Evolutionary conservation across 2,329 filamentous ascomycete genomes (phyloP).

Genomic region (Beauveria varroae): DNA sequence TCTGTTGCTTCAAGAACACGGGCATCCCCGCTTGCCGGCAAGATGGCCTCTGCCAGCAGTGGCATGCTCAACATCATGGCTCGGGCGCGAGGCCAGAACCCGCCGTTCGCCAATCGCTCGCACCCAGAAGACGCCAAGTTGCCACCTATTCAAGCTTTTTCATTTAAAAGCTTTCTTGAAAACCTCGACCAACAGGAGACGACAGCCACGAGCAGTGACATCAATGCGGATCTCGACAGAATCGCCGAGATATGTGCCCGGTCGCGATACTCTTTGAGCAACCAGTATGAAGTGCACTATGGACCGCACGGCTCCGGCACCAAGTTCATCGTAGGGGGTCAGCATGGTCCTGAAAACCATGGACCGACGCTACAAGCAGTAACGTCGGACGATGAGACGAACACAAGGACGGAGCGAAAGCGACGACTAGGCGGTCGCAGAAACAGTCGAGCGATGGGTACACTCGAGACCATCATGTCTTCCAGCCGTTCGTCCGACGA

Average conservation of each 20-base stretch:
- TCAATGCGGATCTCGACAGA: constrained; percentile 52
- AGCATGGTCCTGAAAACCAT: constrained; percentile 20
- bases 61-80: constrained; percentile 33
- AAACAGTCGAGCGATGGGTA: constrained; percentile 51
- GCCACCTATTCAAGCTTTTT: constrained; percentile 56
- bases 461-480: constrained; percentile 59
- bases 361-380: constrained; percentile 52
- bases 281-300: constrained; percentile 60
- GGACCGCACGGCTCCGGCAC: constrained; percentile 53
- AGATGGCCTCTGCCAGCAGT: constrained; percentile 26
- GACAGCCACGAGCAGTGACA: constrained; percentile 32
- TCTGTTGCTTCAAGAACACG: constrained; percentile 23
- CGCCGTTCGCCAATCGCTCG: neutral
- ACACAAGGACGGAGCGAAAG: constrained; percentile 28
- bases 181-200: constrained; percentile 37
- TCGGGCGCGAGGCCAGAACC: constrained; percentile 8
- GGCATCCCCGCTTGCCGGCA: constrained; percentile 25
- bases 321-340: constrained; percentile 32
- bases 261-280: constrained; percentile 57
- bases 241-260: constrained; percentile 62
- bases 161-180: constrained; percentile 56
- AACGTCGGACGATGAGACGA: constrained; percentile 45
- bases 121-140: constrained; percentile 36
- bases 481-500: constrained; percentile 58
- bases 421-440: constrained; percentile 34